Evolutionary conservation across 2,329 filamentous ascomycete genomes (phyloP), one percentile per base, ranked within the genome.

Genomic region (Dactylella cylindrospora): DNA sequence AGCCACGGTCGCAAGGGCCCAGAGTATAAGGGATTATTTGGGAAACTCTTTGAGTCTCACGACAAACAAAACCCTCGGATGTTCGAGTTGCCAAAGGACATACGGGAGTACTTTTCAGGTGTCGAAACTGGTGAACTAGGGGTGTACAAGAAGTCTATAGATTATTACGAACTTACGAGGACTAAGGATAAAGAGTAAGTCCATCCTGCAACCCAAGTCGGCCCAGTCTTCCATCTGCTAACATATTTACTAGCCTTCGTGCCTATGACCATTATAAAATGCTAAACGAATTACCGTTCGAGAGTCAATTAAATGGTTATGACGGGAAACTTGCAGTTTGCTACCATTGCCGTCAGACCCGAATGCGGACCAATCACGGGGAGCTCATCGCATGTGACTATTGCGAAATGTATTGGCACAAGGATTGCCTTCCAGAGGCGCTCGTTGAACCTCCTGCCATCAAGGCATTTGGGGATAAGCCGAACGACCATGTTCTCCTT

Each of bases 371-470:
- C 64, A 79, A 79, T 67, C 55, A 47, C 13, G 82, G 86, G 20
- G 81, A 85, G 66, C 89, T 97, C 68, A 85, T 96, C 67, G 83
- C 86, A 38, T 97, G 91, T 75, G 90, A 89, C 72, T 82, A 80
- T 68, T 97, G 91, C 74, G 78, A 81, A 9, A 79, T 87, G 23
- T 80, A 84, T 70, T 97, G 90, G 86, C 91, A 97, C 74, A 78
- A 95, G 45, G 91, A 97, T 72, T 97, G 91, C 73, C 76, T 95
- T 13, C 55, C 46, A 7, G 26, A 13, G 13, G 47, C 55, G 9
- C 22, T 61, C 9, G 46, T 52, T 32, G 55, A 61, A 22, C 55
- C 55, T 32, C 46, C 23, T 8, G 55, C 55, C 8, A 61, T 61
- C 55, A 61, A 61, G 23, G 33, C 33, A 9, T 38, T 38, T 38